Conservation (phyloP, 2,329 filamentous ascomycete species). For the Helicocarpus griseus region DNA sequence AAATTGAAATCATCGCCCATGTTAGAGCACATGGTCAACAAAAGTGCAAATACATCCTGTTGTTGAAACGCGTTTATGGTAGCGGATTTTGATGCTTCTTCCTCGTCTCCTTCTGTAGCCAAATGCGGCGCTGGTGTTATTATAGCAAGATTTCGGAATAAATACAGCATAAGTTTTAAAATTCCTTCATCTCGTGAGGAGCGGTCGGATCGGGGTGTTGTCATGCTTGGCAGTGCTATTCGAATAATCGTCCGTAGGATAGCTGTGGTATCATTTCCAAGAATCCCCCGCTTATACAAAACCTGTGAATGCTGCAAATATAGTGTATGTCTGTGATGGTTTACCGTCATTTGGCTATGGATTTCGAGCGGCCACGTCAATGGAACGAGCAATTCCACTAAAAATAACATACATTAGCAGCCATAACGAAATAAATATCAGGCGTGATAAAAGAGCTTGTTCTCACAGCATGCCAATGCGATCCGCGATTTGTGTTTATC, state of each 20-base stretch:
- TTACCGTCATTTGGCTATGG: constrained; percentile 72
- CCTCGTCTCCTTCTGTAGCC: constrained; percentile 76
- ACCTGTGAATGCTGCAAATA: constrained; percentile 82
- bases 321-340: constrained; percentile 84
- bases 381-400: constrained; percentile 78
- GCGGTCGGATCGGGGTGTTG: constrained; percentile 64
- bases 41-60: constrained; percentile 78
- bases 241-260: constrained; percentile 75
- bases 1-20: constrained; percentile 88
- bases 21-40: constrained; percentile 81
- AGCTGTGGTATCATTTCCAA: constrained; percentile 68
- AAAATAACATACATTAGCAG: constrained; percentile 11
- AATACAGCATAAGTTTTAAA: constrained; percentile 80
- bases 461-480: constrained; percentile 63
- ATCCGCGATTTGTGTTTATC: constrained; percentile 69
- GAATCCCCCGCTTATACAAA: constrained; percentile 76
- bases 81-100: constrained; percentile 76
- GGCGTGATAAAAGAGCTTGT: too few species aligned
- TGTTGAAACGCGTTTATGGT: constrained; percentile 82
- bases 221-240: constrained; percentile 77
- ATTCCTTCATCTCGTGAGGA: constrained; percentile 77
- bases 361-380: constrained; percentile 91
- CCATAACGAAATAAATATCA: background rate
- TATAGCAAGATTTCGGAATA: constrained; percentile 79
- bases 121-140: constrained; percentile 66